phyloP scores from a whole-genome alignment of 257 asterid species.

The Solanum sejunctum region DNA sequence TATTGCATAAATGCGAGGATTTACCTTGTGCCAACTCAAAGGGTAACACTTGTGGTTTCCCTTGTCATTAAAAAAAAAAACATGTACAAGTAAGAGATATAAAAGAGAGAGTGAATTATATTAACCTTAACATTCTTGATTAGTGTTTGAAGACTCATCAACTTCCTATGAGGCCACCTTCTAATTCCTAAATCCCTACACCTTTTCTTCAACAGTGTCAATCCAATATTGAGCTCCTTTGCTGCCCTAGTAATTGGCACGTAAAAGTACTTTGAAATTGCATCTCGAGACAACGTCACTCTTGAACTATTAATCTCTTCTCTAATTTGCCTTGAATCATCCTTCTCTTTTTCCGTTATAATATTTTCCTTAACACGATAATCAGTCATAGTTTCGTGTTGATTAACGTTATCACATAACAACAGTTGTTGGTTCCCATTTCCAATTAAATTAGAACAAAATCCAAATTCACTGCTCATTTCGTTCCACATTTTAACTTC shows the following conservation, averaged over 20 bases:
- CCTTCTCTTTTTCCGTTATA: background rate
- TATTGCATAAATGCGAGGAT: too few species aligned
- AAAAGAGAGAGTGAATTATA: background rate
- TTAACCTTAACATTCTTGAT: constrained; percentile 68
- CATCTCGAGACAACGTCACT: constrained; percentile 22
- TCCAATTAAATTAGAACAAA: background rate
- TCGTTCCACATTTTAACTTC: constrained; percentile 6
- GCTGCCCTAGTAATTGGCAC: constrained; percentile 87
- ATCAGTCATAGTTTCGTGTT: background rate
- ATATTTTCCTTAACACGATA: background rate
- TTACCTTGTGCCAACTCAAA: too few species aligned
- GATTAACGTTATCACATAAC: constrained; percentile 1
- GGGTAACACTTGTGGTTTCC: too few species aligned
- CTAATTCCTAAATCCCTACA: constrained; percentile 73
- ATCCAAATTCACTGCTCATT: constrained; percentile 8
- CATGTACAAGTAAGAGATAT: background rate
- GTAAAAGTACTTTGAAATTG: constrained; percentile 48
- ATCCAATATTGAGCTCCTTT: constrained; percentile 56
- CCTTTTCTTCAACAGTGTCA: constrained; percentile 76
- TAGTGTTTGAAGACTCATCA: constrained; percentile 82
- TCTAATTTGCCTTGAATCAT: background rate
- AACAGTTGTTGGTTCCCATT: background rate
- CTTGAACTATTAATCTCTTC: constrained; percentile 9
- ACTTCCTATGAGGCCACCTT: constrained; percentile 88
- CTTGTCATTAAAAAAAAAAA: too few species aligned